Percentiles rank a stretch among this genome's conserved stretches.
Evolutionary conservation across 495 filamentous ascomycete species (phyloP).

Genomic region (Patellaria atrata): DNA sequence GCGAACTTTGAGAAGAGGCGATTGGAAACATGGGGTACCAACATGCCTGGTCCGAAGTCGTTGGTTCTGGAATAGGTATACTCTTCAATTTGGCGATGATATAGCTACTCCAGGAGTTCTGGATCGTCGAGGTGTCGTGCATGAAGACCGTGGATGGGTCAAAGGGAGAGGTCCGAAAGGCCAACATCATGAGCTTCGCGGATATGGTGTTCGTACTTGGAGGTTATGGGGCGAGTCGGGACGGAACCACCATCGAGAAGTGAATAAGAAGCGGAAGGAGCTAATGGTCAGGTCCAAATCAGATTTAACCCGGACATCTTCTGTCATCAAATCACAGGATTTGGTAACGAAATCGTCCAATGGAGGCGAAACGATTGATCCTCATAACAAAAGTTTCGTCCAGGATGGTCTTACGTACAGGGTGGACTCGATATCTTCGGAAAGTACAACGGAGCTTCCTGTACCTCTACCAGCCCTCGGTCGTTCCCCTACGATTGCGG

Average conservation of each 20-base stretch:
- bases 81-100: constrained; percentile 12
- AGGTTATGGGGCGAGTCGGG: constrained; percentile 18
- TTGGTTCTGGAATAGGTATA: constrained; percentile 13
- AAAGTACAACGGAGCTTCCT: not conserved
- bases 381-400: not conserved
- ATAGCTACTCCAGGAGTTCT: constrained; percentile 12
- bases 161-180: constrained; percentile 5
- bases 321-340: not conserved
- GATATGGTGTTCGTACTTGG: constrained; percentile 19
- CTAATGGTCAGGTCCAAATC: constrained; percentile 1
- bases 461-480: not conserved
- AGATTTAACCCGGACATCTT: constrained; percentile 8
- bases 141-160: constrained; percentile 11
- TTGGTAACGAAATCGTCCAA: not conserved
- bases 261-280: constrained; percentile 9
- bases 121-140: constrained; percentile 16
- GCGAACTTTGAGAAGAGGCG: constrained; percentile 9
- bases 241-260: constrained; percentile 8
- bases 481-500: constrained; percentile 4
- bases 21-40: constrained; percentile 1
- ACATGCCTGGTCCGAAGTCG: constrained; percentile 12
- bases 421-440: not conserved
- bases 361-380: not conserved
- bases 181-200: constrained; percentile 9
- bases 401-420: not conserved